phyloP scores from a whole-genome alignment of 768 basidiomycete genomes.

The Hygrophorus russula region DNA sequence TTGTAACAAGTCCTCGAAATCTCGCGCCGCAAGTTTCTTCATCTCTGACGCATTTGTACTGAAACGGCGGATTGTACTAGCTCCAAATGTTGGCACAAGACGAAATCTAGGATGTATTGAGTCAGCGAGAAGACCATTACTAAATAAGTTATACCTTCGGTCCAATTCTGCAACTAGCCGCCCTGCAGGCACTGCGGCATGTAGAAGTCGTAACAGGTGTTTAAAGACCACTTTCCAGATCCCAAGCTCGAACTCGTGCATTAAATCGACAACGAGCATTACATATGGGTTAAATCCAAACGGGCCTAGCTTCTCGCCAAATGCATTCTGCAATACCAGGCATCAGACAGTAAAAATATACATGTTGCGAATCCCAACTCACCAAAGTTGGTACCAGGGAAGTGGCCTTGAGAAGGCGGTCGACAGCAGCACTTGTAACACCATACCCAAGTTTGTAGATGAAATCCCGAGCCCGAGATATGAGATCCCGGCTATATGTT shows the following conservation, averaged over 20 bases:
- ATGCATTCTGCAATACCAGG: conserved; percentile 4
- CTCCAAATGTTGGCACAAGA: no score
- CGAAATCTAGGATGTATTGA: no score
- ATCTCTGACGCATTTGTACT: no score
- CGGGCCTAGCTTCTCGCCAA: neutral
- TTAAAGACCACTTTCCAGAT: neutral
- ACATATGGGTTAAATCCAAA: conserved; percentile 3
- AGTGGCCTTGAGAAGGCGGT: neutral
- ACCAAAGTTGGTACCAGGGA: conserved; percentile 21
- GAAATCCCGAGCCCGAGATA: conserved; percentile 1
- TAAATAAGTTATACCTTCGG: neutral
- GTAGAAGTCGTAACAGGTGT: conserved; percentile 1
- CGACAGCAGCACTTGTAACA: conserved; percentile 1
- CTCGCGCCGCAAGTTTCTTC: no score
- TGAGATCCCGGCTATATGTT: no score
- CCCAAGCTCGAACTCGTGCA: conserved; percentile 6
- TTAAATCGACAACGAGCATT: conserved; percentile 5
- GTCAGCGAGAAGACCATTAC: no score
- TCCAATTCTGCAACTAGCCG: neutral
- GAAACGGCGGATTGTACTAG: no score
- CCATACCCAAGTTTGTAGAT: conserved; percentile 1
- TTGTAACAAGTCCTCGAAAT: no score
- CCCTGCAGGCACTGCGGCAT: neutral
- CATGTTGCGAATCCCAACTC: neutral
- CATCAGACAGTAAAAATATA: neutral